Evolutionary conservation across 129 eudicot genomes (phyloP).

Genomic region (Ambrosia trifida): DNA sequence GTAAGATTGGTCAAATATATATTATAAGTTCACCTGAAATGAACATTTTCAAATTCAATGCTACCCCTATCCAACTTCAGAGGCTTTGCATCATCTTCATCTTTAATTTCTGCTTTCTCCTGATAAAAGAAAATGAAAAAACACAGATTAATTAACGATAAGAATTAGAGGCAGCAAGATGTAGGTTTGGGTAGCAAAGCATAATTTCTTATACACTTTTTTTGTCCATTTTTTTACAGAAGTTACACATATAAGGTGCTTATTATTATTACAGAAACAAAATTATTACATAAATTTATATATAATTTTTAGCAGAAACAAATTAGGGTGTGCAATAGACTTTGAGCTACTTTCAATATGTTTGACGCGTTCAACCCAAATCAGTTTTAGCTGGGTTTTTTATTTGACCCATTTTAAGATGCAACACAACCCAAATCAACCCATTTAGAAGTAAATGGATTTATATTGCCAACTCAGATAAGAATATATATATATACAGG

Average conservation of each 20-base stretch:
- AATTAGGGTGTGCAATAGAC: not conserved
- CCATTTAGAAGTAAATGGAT: not conserved
- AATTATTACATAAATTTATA: no score
- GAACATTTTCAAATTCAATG: slow-evolving; percentile 78
- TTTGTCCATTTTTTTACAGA: not conserved
- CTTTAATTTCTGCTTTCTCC: slow-evolving; percentile 80
- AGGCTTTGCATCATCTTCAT: slow-evolving; percentile 66
- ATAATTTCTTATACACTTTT: not conserved
- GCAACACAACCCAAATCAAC: not conserved
- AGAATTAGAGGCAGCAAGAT: slow-evolving; percentile 4
- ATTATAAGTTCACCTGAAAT: slow-evolving; percentile 86
- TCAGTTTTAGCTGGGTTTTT: not conserved
- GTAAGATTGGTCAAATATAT: slow-evolving; percentile 1
- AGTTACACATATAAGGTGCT: not conserved
- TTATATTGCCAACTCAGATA: not conserved
- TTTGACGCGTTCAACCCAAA: not conserved
- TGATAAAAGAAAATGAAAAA: slow-evolving; percentile 28
- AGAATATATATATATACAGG: not conserved
- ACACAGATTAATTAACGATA: slow-evolving; percentile 4
- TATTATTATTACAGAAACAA: not conserved
- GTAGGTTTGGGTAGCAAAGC: not conserved
- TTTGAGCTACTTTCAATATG: not conserved
- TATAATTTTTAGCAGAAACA: not conserved
- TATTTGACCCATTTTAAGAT: not conserved
- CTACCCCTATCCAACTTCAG: slow-evolving; percentile 71